A percentile compares a stretch with the other conserved stretches of the same genome.
phyloP scores from a whole-genome alignment of 768 basidiomycete genomes.

The Lentinula boryana region DNA sequence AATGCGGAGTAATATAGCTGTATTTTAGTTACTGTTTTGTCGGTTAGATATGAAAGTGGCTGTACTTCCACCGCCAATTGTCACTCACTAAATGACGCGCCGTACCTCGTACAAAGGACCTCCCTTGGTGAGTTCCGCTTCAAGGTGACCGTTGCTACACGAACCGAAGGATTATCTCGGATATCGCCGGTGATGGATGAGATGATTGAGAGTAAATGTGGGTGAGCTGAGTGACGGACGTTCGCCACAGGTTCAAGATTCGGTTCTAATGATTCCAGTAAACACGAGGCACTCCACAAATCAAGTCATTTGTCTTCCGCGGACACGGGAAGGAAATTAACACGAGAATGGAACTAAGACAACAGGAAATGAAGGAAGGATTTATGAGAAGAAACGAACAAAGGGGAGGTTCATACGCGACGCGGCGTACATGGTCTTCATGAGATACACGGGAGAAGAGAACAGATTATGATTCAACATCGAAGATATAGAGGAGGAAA shows the following conservation, averaged over 20 bases:
- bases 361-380: background rate
- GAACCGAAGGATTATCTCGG: background rate
- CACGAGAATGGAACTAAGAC: background rate
- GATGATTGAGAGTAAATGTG: background rate
- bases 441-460: background rate
- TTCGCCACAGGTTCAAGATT: background rate
- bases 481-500: background rate
- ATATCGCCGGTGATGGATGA: background rate
- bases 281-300: background rate
- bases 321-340: background rate
- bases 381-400: background rate
- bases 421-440: background rate
- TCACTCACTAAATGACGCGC: background rate
- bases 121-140: background rate
- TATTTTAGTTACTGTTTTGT: background rate
- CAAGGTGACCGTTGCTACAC: background rate
- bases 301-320: background rate
- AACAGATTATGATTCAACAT: background rate
- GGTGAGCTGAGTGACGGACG: background rate
- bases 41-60: background rate
- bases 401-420: background rate
- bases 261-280: background rate
- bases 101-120: background rate
- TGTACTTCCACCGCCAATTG: too few species aligned
- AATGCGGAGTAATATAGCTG: background rate